Percentiles rank a stretch among this genome's conserved stretches.
phyloP scores from a whole-genome alignment of 2,329 filamentous ascomycete genomes.

The Fusarium devonianum region DNA sequence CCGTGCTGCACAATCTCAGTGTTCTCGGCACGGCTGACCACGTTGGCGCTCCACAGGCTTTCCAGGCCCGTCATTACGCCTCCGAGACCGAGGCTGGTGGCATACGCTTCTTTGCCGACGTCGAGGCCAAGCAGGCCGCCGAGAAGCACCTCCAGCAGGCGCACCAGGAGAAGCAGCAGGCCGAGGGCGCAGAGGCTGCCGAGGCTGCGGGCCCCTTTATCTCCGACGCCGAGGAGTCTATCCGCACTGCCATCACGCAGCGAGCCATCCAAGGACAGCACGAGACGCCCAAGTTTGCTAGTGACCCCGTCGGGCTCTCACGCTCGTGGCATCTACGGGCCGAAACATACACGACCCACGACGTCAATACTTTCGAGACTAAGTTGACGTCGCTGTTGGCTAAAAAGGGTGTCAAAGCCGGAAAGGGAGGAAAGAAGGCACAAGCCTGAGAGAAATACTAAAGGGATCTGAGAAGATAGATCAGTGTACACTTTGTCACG shows the following conservation, averaged over 20 bases:
- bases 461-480: slow-evolving; percentile 24
- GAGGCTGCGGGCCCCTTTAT: slow-evolving; percentile 41
- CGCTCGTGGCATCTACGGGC: slow-evolving; percentile 49
- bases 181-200: slow-evolving; percentile 20
- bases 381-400: slow-evolving; percentile 48
- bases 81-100: slow-evolving; percentile 42
- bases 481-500: slow-evolving; percentile 41
- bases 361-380: slow-evolving; percentile 49
- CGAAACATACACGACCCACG: slow-evolving; percentile 46
- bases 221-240: slow-evolving; percentile 44
- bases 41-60: slow-evolving; percentile 42
- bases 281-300: slow-evolving; percentile 46
- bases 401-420: slow-evolving; percentile 27
- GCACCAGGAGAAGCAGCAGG: slow-evolving; percentile 10
- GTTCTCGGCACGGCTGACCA: slow-evolving; percentile 47
- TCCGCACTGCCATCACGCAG: slow-evolving; percentile 46
- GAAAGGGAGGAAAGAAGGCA: slow-evolving; percentile 37
- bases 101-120: slow-evolving; percentile 39
- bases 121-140: slow-evolving; percentile 40
- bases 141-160: slow-evolving; percentile 44
- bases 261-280: slow-evolving; percentile 48
- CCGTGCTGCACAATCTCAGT: slow-evolving; percentile 48
- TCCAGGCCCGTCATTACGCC: slow-evolving; percentile 44
- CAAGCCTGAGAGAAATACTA: slow-evolving; percentile 30
- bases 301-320: slow-evolving; percentile 46